A percentile compares a stretch with the other conserved stretches of the same genome.
phyloP scores from a whole-genome alignment of 2,329 filamentous ascomycete species.

The Penicillium sclerotigenum region DNA sequence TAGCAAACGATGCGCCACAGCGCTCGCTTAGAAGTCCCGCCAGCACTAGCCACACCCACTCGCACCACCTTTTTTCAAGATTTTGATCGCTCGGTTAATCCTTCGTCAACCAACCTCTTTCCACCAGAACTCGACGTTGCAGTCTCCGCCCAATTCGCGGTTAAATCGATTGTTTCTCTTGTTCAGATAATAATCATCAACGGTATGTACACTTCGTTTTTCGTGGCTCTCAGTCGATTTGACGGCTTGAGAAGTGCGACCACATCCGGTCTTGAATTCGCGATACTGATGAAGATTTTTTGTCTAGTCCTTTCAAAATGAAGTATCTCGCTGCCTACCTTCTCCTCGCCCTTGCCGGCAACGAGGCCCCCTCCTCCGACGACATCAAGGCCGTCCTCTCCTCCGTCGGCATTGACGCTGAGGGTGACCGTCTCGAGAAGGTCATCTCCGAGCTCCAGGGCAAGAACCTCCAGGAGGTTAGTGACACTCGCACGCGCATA shows the following conservation, averaged over 20 bases:
- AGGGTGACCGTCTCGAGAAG: constrained; percentile 77
- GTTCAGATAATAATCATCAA: constrained; percentile 41
- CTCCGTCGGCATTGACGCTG: constrained; percentile 92
- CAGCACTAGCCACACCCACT: constrained; percentile 36
- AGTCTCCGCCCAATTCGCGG: constrained; percentile 97
- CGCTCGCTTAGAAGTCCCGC: constrained; percentile 38
- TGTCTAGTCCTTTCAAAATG: constrained; percentile 65
- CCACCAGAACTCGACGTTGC: constrained; percentile 84
- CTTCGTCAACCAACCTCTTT: constrained; percentile 34
- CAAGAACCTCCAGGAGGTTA: constrained; percentile 81
- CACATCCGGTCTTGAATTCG: constrained; percentile 10
- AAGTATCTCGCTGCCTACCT: constrained; percentile 99
- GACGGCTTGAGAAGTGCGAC: not conserved
- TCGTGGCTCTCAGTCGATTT: not conserved
- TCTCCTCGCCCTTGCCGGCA: constrained; percentile 91
- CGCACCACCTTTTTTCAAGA: constrained; percentile 40
- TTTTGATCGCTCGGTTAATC: constrained; percentile 27
- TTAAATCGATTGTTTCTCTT: constrained; percentile 96
- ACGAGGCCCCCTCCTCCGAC: constrained; percentile 75
- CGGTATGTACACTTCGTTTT: constrained; percentile 24
- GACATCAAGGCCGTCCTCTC: constrained; percentile 88
- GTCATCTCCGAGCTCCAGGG: constrained; percentile 73
- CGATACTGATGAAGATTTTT: constrained; percentile 20
- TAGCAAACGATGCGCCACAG: constrained; percentile 25
- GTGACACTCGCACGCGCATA: constrained; percentile 27